These are phyloP conservation scores for Xylaria nigripes DNA, from an alignment of 495 filamentous ascomycete species.

Conservation along the genomic window DNA sequence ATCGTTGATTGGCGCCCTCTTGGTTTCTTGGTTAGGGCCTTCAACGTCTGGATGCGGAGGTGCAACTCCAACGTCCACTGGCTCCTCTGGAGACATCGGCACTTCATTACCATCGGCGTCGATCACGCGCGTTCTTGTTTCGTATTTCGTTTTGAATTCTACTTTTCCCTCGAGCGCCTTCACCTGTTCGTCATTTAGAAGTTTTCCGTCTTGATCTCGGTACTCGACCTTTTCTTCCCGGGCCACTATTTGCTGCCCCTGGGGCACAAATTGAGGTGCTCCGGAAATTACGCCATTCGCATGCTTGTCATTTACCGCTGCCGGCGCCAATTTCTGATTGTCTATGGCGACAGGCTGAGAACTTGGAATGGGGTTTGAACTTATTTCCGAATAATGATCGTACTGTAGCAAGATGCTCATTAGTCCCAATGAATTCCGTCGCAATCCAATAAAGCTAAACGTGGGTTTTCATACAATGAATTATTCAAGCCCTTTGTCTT, in stretches of 20 bases:
- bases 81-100: conserved; percentile 29
- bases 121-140: conserved; percentile 78
- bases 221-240: conserved; percentile 86
- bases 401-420: conserved; percentile 27
- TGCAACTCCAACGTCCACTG: conserved; percentile 41
- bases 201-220: conserved; percentile 85
- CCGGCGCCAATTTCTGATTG: conserved; percentile 18
- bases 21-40: conserved; percentile 60
- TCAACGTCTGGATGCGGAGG: conserved; percentile 81
- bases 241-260: conserved; percentile 49
- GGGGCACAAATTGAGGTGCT: conserved; percentile 31
- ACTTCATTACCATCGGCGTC: conserved; percentile 70
- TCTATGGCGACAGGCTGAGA: conserved; percentile 26
- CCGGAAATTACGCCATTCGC: conserved; percentile 33
- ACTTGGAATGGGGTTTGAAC: conserved; percentile 22
- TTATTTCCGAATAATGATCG: conserved; percentile 32
- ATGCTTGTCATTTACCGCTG: conserved; percentile 14
- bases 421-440: conserved; percentile 9
- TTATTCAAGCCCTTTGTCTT: conserved; percentile 21
- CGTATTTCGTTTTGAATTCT: conserved; percentile 87
- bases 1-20: conserved; percentile 31
- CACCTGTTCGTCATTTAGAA: conserved; percentile 77
- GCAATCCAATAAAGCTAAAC: not conserved
- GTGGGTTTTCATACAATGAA: conserved; percentile 4
- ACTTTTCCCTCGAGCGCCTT: conserved; percentile 82